Conservation (phyloP, 306 rosid genomes). For the Ammopiptanthus mongolicus region DNA sequence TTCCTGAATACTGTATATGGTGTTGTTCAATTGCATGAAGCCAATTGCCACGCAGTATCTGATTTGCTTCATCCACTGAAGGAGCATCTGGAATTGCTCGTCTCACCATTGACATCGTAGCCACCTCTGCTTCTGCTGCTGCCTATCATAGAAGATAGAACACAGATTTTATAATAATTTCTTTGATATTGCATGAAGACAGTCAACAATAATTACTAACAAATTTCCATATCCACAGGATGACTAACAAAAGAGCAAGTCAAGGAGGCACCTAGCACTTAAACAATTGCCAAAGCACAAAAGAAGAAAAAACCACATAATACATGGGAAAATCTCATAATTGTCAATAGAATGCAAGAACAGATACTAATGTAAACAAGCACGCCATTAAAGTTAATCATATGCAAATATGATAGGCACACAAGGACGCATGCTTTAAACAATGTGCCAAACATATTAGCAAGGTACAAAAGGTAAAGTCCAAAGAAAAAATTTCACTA, state of each 20-base stretch:
- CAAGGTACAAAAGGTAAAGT: not conserved
- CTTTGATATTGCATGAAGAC: not conserved
- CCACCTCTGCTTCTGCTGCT: conserved; percentile 74
- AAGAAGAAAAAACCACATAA: not conserved
- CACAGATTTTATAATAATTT: conserved; percentile 10
- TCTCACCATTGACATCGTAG: conserved; percentile 54
- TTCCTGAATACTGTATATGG: conserved; percentile 36
- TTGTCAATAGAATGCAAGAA: not conserved
- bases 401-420: not conserved
- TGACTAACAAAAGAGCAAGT: not conserved
- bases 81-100: conserved; percentile 49
- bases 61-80: conserved; percentile 46
- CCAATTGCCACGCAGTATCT: conserved; percentile 51
- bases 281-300: not conserved
- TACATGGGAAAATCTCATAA: not conserved
- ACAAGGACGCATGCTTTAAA: not conserved
- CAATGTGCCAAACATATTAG: not conserved
- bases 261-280: not conserved
- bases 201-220: not conserved
- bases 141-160: conserved; percentile 39
- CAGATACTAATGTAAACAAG: not conserved
- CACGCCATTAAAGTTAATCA: not conserved
- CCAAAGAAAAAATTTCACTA: not conserved
- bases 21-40: conserved; percentile 52
- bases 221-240: not conserved